Evolutionary conservation across 148 eudicot genomes (phyloP), one percentile per base, ranked within the genome.

Genomic region (Heliamphora exappendiculata): DNA sequence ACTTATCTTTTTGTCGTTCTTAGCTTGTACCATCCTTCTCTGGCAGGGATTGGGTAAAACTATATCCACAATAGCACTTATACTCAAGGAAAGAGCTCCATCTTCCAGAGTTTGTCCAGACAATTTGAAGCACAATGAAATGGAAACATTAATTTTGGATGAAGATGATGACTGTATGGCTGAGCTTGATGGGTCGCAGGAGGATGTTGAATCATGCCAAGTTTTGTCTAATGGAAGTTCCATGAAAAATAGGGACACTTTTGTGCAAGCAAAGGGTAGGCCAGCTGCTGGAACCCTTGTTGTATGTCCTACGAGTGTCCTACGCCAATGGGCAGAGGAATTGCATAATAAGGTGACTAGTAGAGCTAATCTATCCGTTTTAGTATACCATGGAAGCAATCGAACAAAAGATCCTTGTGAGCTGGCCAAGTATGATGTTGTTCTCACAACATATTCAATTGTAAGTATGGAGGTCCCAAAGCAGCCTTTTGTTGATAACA

Each of bases 301-400:
- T 74, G 99, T 96, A n/a, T 96, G 99, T 83, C 99, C 99, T 19
- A 96, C 99, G 41, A 93, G 99, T 91, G 98, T 96, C 64, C 87
- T 96, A 39, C 92, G 98, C 57, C 98, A 95, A 81, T 95, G 98
- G 98, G 90, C 84, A 16, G 94, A 89, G 6, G 98, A 95, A 74
- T 75, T 95, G 81, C 85, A 4, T 20, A 88, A 68, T 78, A 96
- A 96, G 81, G 96, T 96, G 16, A 83, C 91, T 19, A 83, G 76
- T 39, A 51, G 81, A 78, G 91, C 89, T 73, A 85, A 87, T 75
- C 88, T 95, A 45, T 91, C 96, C 41, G 89, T 91, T 65, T 79
- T 88, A 82, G 78, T 90, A 13, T 96, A 96, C 70, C 90, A 96
- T 76, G 99, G 99, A 49, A 82, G 90, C 75, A 88, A 80, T 79